phyloP scores from a whole-genome alignment of 1,139 yeast species.

The Hanseniaspora gamundiae region DNA sequence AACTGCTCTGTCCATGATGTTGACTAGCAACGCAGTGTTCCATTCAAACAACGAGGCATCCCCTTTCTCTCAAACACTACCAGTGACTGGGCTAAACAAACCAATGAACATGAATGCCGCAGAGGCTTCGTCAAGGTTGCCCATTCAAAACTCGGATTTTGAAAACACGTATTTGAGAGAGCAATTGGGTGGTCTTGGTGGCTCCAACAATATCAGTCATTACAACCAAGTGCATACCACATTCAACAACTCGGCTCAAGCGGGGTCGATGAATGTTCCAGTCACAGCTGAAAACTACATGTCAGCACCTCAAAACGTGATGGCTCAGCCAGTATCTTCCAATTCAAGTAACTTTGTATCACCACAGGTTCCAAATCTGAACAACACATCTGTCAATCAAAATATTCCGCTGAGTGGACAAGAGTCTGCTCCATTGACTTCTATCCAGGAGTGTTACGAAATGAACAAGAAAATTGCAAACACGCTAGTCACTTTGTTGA shows the following conservation, averaged over 20 bases:
- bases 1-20: not conserved
- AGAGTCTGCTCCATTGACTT: not conserved
- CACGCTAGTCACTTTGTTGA: conserved; percentile 20
- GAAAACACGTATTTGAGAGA: not conserved
- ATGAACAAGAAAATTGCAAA: conserved; percentile 22
- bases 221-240: not conserved
- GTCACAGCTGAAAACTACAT: too few relatives aligned
- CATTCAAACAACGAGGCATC: too few relatives aligned
- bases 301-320: too few relatives aligned
- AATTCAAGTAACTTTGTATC: too few relatives aligned
- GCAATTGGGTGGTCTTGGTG: conserved; percentile 1
- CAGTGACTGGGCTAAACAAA: too few relatives aligned
- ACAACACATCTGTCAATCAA: not conserved
- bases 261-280: too few relatives aligned
- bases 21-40: not conserved
- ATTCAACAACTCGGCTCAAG: too few relatives aligned
- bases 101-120: too few relatives aligned
- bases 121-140: too few relatives aligned
- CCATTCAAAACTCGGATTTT: not conserved
- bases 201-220: not conserved
- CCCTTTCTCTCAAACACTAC: too few relatives aligned
- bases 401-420: not conserved
- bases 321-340: too few relatives aligned
- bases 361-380: too few relatives aligned
- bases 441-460: conserved; percentile 5